Evolutionary conservation across 345 rosid genomes (phyloP), one percentile per base, ranked within the genome.

Genomic region (Murraya paniculata): DNA sequence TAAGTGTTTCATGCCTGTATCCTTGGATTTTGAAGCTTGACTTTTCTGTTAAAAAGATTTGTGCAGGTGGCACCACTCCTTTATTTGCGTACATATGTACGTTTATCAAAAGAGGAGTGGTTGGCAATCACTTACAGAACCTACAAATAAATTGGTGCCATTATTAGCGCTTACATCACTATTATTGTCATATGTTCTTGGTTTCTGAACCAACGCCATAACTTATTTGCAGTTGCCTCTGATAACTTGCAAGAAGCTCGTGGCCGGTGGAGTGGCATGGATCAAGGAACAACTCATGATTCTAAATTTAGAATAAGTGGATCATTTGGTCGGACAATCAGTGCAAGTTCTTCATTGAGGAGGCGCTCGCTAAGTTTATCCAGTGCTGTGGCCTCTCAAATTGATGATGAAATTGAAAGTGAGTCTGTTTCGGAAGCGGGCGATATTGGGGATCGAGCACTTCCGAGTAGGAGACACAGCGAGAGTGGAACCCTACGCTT

Each of bases 351-450:
- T 87, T 90, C 94, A 73, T 58, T 86, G 25, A 81, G 89, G 48
- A 84, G 87, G 77, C 81, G 81, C 4, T 88, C 93, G n/a, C 22
- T 84, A 38, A 85, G 84, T 50, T 78, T 88, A 77, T 83, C 91
- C 55, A 80, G 86, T 33, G 75, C 64, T 31, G 25, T 75, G 73
- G 71, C 86, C 36, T 78, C 73, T 57, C 71, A 81, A 7, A 39
- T 73, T 16, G 85, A 84, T 82, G 90, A 89, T 87, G 91, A 78
- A 60, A 70, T 70, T 59, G 90, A 87, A 77, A 87, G 87, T 50
- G 90, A 88, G 88, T 80, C 68, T 75, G 98, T 88, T 80, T 93
- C 98, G 14, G 94, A 93, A 89, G 97, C 95, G 2, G 98, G 97
- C 39, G 98, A 95, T 85, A 88, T 87, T 62, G 98, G 98, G 35